Base-by-base conservation (phyloP, 2,329 filamentous ascomycete genomes). In the Paraphaeosphaeria sporulosa region DNA sequence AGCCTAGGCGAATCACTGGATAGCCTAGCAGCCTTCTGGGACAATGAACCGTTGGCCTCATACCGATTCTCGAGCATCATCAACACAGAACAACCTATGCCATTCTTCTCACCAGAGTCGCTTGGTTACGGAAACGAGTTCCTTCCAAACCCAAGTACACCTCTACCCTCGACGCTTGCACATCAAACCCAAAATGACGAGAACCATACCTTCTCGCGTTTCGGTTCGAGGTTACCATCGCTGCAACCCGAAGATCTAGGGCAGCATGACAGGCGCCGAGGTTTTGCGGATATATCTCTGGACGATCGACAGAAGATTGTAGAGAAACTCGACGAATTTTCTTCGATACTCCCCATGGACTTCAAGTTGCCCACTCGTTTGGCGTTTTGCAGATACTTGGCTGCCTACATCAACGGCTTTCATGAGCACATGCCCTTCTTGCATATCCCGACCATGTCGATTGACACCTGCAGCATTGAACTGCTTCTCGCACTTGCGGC, bases 331-430 rank as follows among this genome's bases (percentile, higher is more conserved):
- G 83, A 86, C 21, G 86, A 89, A 61, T 90, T 89, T 63, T 85
- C 86, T 0, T 80, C 83, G 0, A 84, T 89, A 4, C 74, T 90
- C 23, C 86, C 88, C 0, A 80, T 78, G 55, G 86, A 87, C 65
- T 92, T 92, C 64, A 83, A 87, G 3, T 85, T 92, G 52, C 89
- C 90, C 1, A 91, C 89, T 4, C 84, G 89, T 3, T 85, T 91
- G 65, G 90, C 90, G 0, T 73, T 92, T 30, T 88, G 87, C 2
- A 80, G 90, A 36, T 92, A 91, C 63, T 76, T 92, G 34, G 88
- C 90, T 60, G 89, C 89, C 1, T 92, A 91, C 67, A 85, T 91
- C 55, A 86, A 84, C 59, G 89, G 89, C 0, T 91, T 92, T 59
- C 82, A 87, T 59, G 81, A 84, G 27, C 84, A 87, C 61, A 80